These are phyloP conservation scores for Ophiostoma quercus DNA, from an alignment of 2,329 filamentous ascomycete genomes.

Conservation along the genomic window DNA sequence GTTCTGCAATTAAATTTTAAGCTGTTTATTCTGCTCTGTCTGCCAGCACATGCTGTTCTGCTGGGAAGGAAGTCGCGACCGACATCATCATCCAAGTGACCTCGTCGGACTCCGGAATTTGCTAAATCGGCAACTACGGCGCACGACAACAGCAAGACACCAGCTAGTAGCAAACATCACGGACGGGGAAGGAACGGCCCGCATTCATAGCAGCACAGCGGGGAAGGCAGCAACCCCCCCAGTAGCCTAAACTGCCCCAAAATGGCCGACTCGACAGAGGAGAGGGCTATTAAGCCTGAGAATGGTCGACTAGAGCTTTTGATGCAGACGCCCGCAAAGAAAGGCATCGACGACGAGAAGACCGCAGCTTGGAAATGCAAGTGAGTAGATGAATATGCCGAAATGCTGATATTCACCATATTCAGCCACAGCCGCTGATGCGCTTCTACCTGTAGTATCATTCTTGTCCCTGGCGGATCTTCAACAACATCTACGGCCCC, in stretches of 20 bases:
- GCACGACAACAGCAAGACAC: neutral
- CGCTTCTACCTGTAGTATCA: neutral
- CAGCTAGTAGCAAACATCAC: neutral
- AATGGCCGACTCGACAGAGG: neutral
- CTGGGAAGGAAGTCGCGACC: conserved; percentile 5
- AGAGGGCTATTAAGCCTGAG: neutral
- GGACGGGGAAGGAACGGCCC: conserved; percentile 2
- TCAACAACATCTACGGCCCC: neutral
- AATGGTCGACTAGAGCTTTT: neutral
- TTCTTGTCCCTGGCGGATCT: neutral
- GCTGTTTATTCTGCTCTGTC: neutral
- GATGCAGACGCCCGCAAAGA: neutral
- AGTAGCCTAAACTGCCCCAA: neutral
- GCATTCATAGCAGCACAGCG: neutral
- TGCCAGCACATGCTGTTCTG: neutral
- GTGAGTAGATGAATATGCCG: neutral
- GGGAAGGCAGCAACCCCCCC: neutral
- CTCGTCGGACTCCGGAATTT: neutral
- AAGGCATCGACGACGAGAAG: neutral
- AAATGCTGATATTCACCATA: neutral
- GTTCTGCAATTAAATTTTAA: neutral
- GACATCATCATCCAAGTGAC: neutral
- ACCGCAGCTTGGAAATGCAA: neutral
- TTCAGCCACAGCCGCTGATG: neutral
- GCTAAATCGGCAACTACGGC: neutral